Percentiles rank a stretch among this genome's conserved stretches.
Conservation (phyloP, 2,329 filamentous ascomycete species). For the Akanthomyces muscarius region DNA sequence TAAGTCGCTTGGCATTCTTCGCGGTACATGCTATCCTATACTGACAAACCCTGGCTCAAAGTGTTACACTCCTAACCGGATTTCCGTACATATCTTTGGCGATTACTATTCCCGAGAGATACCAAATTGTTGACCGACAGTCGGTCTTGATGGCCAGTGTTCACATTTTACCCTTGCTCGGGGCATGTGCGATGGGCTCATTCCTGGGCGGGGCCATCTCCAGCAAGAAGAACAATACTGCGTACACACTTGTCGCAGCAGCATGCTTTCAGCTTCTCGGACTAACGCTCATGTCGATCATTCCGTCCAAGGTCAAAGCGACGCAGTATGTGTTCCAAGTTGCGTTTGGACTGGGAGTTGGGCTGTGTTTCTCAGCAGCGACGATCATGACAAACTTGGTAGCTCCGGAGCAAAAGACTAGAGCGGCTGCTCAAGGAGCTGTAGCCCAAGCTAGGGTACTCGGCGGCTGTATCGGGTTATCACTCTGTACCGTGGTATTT, state of each 20-base stretch:
- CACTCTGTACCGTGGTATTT: slow-evolving; percentile 56
- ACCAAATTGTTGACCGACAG: slow-evolving; percentile 55
- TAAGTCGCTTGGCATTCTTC: slow-evolving; percentile 29
- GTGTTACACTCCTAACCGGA: slow-evolving; percentile 53
- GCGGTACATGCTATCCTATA: background rate
- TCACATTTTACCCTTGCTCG: slow-evolving; percentile 55
- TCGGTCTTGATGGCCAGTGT: slow-evolving; percentile 51
- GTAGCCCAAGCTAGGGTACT: slow-evolving; percentile 57
- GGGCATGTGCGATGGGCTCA: slow-evolving; percentile 52
- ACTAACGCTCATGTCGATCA: slow-evolving; percentile 45
- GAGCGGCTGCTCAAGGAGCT: slow-evolving; percentile 56
- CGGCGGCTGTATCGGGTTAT: slow-evolving; percentile 56
- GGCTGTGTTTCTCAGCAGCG: slow-evolving; percentile 52
- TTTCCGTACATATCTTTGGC: slow-evolving; percentile 56
- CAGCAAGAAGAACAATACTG: slow-evolving; percentile 51
- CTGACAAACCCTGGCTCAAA: slow-evolving; percentile 27
- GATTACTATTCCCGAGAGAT: slow-evolving; percentile 55
- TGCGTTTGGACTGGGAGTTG: slow-evolving; percentile 56
- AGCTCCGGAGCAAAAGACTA: slow-evolving; percentile 41
- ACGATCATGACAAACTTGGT: slow-evolving; percentile 56
- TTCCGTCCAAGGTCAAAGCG: slow-evolving; percentile 32
- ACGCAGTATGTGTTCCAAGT: slow-evolving; percentile 52
- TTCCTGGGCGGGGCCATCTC: slow-evolving; percentile 52
- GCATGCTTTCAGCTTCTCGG: slow-evolving; percentile 51
- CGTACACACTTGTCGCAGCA: slow-evolving; percentile 46